Base-by-base conservation (phyloP, 164 flowering plant genomes). In the Houttuynia cordata region DNA sequence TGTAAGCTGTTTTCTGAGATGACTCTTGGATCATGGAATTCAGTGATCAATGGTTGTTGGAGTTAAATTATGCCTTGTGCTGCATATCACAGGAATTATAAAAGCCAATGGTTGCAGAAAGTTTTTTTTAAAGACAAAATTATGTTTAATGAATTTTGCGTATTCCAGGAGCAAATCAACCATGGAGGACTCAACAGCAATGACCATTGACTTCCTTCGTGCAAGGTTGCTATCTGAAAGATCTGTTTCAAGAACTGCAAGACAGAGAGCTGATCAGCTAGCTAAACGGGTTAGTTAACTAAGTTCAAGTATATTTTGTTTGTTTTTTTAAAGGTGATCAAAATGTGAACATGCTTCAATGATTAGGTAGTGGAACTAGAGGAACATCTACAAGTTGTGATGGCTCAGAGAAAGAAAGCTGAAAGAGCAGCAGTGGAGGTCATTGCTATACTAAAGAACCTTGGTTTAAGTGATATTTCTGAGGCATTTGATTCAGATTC, bases 201-300 rank as follows among this genome's bases (percentile, higher is more conserved):
- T 76, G 93, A 92, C 95, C 14, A 78, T 92, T 69, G 96, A 88
- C 56, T 88, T 77, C 63, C 98, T 92, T 65, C 82, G 96, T 37
- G 95, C 90, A 14, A 75, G 93, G 51, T 76, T 92, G 65, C 78
- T 83, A 24, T 76, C 98, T 53, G 98, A 92, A 75, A 84, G 96
- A 71, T 80, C 98, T 42, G 84, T 83, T 17, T 88, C 98, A 6
- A 80, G 61, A 77, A 71, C 83, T 63, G 85, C 96, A 52, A 85
- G 77, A 57, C 84, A 84, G 73, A 80, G 86, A 78, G 89, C 91
- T 64, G 87, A 92, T 74, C 91, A 85, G 62, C 80, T 92, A 24
- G 91, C 83, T 20, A 71, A 76, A 68, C 76, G 79, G 79, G 96
- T 88, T 66, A 70, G 83, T 71, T 69, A 49, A 8, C 52, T 49